Conservation (phyloP, 345 rosid genomes). For the Moricandia arvensis region DNA sequence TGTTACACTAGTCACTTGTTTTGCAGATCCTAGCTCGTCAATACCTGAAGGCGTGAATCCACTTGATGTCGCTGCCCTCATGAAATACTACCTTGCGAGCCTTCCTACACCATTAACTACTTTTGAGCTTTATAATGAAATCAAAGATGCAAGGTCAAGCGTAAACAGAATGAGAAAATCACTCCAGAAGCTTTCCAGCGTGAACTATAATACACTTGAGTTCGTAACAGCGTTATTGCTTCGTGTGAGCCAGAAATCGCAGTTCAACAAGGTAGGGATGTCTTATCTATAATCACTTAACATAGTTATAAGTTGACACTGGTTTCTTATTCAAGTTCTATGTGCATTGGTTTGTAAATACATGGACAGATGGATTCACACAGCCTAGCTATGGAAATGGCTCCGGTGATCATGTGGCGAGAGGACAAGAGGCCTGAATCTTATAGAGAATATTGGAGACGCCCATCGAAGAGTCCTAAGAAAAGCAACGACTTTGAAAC, state of each 20-base stretch:
- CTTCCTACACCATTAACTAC: conserved; percentile 88
- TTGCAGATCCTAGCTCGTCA: conserved; percentile 62
- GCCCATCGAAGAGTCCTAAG: conserved; percentile 50
- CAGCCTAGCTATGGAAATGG: conserved; percentile 82
- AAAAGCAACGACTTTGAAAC: conserved; percentile 47
- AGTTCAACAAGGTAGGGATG: conserved; percentile 67
- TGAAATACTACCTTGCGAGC: conserved; percentile 86
- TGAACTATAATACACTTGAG: conserved; percentile 87
- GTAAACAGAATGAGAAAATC: conserved; percentile 59
- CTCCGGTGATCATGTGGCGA: conserved; percentile 90
- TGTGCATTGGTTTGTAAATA: neutral
- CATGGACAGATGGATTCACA: conserved; percentile 79
- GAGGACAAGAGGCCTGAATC: conserved; percentile 62
- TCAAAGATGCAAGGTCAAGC: conserved; percentile 76
- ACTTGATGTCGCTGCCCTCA: conserved; percentile 67
- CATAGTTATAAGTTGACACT: neutral
- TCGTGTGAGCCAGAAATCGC: conserved; percentile 79
- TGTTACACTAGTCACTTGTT: conserved; percentile 8
- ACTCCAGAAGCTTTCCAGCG: conserved; percentile 78
- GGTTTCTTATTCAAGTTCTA: neutral
- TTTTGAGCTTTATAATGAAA: conserved; percentile 72
- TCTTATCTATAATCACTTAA: neutral
- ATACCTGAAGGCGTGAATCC: conserved; percentile 78
- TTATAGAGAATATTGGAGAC: conserved; percentile 70
- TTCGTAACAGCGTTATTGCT: conserved; percentile 73